These are phyloP conservation scores for Fusarium torreyae DNA, from an alignment of 2,329 filamentous ascomycete species.

Conservation along the genomic window DNA sequence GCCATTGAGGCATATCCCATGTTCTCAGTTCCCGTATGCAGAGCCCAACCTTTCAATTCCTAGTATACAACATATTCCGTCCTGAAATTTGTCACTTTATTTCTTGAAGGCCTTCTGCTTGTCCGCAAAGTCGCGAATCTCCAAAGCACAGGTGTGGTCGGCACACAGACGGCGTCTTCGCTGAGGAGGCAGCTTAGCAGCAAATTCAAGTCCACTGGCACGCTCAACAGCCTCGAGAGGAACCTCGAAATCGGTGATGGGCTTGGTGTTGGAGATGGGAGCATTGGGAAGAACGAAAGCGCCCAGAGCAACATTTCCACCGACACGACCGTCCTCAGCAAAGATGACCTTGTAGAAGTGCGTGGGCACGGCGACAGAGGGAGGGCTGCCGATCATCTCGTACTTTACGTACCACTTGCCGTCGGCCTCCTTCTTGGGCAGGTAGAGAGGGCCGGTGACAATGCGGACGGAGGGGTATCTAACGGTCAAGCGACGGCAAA, in stretches of 20 bases:
- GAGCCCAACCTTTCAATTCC: not conserved
- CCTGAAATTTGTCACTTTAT: not conserved
- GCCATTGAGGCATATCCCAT: not conserved
- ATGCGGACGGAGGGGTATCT: slow-evolving; percentile 90
- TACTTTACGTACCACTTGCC: slow-evolving; percentile 97
- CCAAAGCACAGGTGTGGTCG: slow-evolving; percentile 86
- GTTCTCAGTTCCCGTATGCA: not conserved
- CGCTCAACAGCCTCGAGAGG: slow-evolving; percentile 93
- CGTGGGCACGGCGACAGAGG: slow-evolving; percentile 94
- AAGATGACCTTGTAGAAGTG: slow-evolving; percentile 99
- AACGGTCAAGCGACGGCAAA: slow-evolving; percentile 86
- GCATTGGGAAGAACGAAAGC: slow-evolving; percentile 98
- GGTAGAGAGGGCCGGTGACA: slow-evolving; percentile 93
- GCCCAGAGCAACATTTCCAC: slow-evolving; percentile 86
- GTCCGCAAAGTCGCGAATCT: slow-evolving; percentile 84
- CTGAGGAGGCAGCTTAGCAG: slow-evolving; percentile 79
- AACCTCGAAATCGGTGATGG: slow-evolving; percentile 92
- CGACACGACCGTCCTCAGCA: slow-evolving; percentile 82
- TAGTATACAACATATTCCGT: slow-evolving; percentile 16
- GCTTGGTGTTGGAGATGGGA: slow-evolving; percentile 87
- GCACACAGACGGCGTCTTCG: slow-evolving; percentile 86
- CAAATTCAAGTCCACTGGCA: slow-evolving; percentile 93
- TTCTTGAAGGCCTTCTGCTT: slow-evolving; percentile 71
- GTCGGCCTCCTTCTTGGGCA: slow-evolving; percentile 83
- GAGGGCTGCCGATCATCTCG: slow-evolving; percentile 94